These are phyloP conservation scores for Vicia villosa DNA, from an alignment of 306 rosid species.

Conservation along the genomic window DNA sequence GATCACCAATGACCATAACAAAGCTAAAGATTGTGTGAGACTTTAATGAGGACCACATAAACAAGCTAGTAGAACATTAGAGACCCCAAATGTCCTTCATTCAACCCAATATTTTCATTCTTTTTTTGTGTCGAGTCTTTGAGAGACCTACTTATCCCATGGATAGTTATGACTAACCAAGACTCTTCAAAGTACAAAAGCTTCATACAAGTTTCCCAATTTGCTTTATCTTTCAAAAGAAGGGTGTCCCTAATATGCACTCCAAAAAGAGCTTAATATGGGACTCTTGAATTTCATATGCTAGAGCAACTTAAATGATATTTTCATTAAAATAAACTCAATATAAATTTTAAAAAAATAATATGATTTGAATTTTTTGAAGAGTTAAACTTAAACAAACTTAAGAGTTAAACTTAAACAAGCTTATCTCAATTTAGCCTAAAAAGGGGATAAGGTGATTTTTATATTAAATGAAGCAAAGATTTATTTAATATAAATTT, in stretches of 20 bases:
- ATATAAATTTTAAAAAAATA: too few relatives aligned
- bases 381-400: neutral
- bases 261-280: neutral
- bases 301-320: neutral
- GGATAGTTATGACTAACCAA: neutral
- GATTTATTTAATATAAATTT: too few relatives aligned
- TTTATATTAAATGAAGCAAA: too few relatives aligned
- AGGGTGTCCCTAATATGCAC: neutral
- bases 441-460: too few relatives aligned
- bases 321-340: too few relatives aligned
- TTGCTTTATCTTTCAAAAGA: neutral
- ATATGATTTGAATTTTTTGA: too few relatives aligned
- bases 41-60: neutral
- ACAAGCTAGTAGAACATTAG: neutral
- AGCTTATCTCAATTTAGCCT: too few relatives aligned
- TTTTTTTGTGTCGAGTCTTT: neutral
- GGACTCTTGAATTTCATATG: neutral
- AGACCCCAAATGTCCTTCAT: neutral
- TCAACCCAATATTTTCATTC: neutral
- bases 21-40: neutral
- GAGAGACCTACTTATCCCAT: neutral
- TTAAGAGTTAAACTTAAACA: too few relatives aligned
- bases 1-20: neutral
- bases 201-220: neutral
- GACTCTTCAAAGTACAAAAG: conserved; percentile 1